phyloP scores from a whole-genome alignment of 257 asterid genomes.

The Salvia hispanica region DNA sequence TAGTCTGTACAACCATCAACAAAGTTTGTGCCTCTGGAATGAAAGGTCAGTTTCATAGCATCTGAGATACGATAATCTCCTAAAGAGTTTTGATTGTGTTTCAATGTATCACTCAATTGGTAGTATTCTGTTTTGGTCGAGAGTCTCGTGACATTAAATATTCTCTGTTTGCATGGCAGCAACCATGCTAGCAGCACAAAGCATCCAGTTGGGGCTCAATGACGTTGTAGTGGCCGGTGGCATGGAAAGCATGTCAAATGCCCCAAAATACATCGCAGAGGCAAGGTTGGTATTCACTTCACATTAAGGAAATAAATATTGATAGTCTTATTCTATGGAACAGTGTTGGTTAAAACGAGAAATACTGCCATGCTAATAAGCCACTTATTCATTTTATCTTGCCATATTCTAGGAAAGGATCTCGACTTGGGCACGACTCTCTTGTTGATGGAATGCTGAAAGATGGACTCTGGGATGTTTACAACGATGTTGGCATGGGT shows the following conservation, averaged over 20 bases:
- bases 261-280: constrained; percentile 88
- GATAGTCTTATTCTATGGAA: neutral
- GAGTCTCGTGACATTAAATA: neutral
- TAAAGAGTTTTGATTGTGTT: no score
- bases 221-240: constrained; percentile 99
- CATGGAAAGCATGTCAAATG: constrained; percentile 99
- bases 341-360: no score
- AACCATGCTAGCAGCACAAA: constrained; percentile 91
- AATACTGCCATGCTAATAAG: no score
- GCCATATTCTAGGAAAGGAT: constrained; percentile 78
- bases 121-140: neutral
- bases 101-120: neutral
- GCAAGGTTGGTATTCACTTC: constrained; percentile 68
- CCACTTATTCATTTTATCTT: constrained; percentile 26
- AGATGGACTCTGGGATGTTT: constrained; percentile 98
- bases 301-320: neutral
- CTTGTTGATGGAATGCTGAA: constrained; percentile 98
- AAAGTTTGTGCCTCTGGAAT: constrained; percentile 99
- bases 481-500: constrained; percentile 92
- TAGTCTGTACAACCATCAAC: constrained; percentile 86
- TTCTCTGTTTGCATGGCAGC: constrained; percentile 57
- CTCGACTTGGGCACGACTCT: constrained; percentile 95
- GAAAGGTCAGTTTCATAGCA: constrained; percentile 66
- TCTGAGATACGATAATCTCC: neutral
- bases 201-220: constrained; percentile 88